Evolutionary conservation across 2,329 filamentous ascomycete genomes (phyloP), one percentile per base, ranked within the genome.

Genomic region (Phoma sp.): DNA sequence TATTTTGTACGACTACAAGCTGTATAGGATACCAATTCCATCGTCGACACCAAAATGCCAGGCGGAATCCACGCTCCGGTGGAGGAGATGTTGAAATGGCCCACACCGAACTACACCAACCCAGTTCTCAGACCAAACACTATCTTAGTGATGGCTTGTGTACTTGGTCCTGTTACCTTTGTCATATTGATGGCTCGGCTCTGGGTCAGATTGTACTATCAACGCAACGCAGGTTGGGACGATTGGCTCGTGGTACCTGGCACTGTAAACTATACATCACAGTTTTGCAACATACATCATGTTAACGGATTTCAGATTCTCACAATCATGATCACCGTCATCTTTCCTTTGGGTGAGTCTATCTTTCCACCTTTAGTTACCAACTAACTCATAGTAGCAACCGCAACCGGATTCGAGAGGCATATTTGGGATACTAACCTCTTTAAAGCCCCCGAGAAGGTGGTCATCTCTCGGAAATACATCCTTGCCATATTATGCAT

Each of bases 191-290:
- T 71, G 36, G 60, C 60, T 12, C 56, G 69, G 26, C 46, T 73
- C 21, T 73, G 69, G 68, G 64, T 71, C 2, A 59, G 70, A 18
- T 53, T 69, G 11, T 54, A 56, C 9, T 61, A 68, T 38, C 69
- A 72, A 45, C 53, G 48, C 15, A 65, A 61, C 33, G 40, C 65
- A 11, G 66, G 68, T 5, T 64, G 51, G 60, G 70, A 72, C 30
- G 70, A 73, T 43, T 72, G 67, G 68, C 36, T 72, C 12, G 66
- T 71, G 59, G 12, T 68, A 11, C 62, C 59, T 21, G 64, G 65
- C 11, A 60, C 57, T 17, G 69, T 72, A 42, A 42, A 63, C 54
- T n/a, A 1, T 11, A 4, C n/a, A 12, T 15, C 21, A 11, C n/a
- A n/a, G n/a, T n/a, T 17, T n/a, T 9, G 3, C 5, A 10, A 14